Base-by-base conservation (phyloP, 257 asterid species). In the Euphrasia confusa region DNA sequence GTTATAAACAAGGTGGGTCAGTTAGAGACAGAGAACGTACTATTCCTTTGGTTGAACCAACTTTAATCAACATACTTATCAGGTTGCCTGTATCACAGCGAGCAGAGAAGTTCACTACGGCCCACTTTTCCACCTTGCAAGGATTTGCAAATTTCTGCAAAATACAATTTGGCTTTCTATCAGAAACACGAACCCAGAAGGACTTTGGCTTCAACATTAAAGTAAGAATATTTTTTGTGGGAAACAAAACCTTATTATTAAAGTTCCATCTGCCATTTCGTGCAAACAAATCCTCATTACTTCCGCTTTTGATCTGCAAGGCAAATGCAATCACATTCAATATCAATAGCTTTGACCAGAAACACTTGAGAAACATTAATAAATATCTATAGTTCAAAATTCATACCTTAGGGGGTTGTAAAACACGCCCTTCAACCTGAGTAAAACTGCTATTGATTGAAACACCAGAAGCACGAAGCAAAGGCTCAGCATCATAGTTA, bases 191-290 rank as follows among this genome's bases (percentile, higher is more conserved):
- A n/a, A 53, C 3, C 26, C 42, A 37, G 18, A 12, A 12, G 8
- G n/a, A 47, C 40, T 47, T 13, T 2, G 18, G 6, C 53, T 8
- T 14, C 17, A 11, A 7, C 53, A 0, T 13, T 3, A 3, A 2
- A 13, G 21, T n/a, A 3, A 1, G 7, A n/a, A 50, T 2, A 15
- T n/a, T 2, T 47, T 56, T 7, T 63, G 12, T 65, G 24, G 24
- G 42, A 27, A 37, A 13, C 14, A 54, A 6, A 13, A 87, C 98
- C 96, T 91, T 91, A 54, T 91, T 77, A 21, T 83, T 88, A 28
- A 91, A 85, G 17, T 91, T 91, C 98, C 98, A 91, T 26, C 98
- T 68, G 5, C 98, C 98, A 65, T 88, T 88, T 2, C 94, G 74
- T 18, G 95, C 71, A 67, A 75, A 82, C 65, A 88, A 60, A 60